Conservation (phyloP, 441 rosid genomes). For the Gossypium gossypioides region DNA sequence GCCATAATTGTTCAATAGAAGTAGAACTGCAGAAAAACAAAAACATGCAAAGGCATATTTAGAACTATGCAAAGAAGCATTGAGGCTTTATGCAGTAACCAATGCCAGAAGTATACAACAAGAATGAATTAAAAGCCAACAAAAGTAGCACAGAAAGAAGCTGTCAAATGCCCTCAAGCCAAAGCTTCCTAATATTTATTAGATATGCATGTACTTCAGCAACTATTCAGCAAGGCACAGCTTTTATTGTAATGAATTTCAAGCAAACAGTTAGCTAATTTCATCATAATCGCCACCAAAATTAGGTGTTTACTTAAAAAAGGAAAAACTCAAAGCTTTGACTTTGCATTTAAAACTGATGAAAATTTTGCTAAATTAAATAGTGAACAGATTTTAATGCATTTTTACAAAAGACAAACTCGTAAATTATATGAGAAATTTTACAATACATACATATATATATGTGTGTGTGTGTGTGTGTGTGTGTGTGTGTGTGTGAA, state of each 20-base stretch:
- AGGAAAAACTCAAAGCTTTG: background rate
- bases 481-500: background rate
- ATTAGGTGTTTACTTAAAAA: background rate
- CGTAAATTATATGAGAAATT: background rate
- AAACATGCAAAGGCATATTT: background rate
- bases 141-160: background rate
- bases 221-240: background rate
- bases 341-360: background rate
- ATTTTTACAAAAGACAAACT: background rate
- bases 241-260: background rate
- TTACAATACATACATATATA: background rate
- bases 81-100: background rate
- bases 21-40: constrained; percentile 3
- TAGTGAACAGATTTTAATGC: background rate
- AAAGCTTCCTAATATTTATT: background rate
- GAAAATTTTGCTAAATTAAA: background rate
- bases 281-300: background rate
- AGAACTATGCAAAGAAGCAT: background rate
- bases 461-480: background rate
- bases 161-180: background rate
- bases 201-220: background rate
- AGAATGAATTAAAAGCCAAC: background rate
- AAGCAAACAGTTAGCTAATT: background rate
- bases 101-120: background rate
- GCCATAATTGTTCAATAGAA: background rate